phyloP scores from a whole-genome alignment of 345 rosid species.

The Rhodamnia rubescens region DNA sequence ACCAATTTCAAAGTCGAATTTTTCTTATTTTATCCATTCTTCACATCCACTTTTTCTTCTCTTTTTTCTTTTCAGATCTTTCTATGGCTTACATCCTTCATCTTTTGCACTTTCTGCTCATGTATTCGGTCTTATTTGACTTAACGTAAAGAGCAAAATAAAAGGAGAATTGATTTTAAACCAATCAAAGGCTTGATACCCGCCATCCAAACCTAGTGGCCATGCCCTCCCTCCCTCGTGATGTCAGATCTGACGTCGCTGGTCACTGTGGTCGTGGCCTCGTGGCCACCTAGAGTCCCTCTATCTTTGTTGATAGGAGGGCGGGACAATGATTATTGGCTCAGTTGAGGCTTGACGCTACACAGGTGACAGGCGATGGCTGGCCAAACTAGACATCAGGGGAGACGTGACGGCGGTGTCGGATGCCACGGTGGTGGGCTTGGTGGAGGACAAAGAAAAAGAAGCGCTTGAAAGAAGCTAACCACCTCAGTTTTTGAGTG shows the following conservation, averaged over 20 bases:
- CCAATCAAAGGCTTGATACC: background rate
- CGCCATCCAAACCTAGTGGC: background rate
- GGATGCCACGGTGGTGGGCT: background rate
- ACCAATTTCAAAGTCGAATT: too few species aligned
- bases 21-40: too few species aligned
- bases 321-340: background rate
- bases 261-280: background rate
- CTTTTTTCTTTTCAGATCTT: too few species aligned
- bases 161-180: background rate
- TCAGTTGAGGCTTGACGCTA: background rate
- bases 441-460: background rate
- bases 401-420: fast-evolving
- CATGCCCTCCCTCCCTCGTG: background rate
- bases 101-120: too few species aligned
- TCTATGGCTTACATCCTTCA: too few species aligned
- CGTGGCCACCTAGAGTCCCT: background rate
- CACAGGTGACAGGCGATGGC: fast-evolving
- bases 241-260: background rate
- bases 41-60: too few species aligned
- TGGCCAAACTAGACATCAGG: background rate
- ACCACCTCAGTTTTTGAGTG: background rate
- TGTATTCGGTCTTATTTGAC: too few species aligned
- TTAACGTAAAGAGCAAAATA: too few species aligned
- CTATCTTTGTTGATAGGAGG: background rate
- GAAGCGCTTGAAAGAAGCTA: background rate